Base-by-base conservation (phyloP, 176 grass and related monocot genomes). In the Eragrostis nindensis region DNA sequence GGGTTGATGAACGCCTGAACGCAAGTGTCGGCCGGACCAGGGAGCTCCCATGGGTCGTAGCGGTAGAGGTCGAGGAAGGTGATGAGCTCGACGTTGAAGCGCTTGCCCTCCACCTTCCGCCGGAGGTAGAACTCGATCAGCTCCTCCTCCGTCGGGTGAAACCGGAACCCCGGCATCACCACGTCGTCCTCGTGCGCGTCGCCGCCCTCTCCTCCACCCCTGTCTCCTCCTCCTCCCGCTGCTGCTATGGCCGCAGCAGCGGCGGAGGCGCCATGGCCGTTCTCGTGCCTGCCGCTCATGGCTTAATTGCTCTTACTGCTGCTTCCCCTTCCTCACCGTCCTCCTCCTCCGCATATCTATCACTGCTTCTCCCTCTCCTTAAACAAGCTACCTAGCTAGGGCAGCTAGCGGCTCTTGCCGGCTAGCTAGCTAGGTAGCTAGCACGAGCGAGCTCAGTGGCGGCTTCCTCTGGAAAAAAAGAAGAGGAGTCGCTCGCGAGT, bases 81-180 rank as follows among this genome's bases (percentile, higher is more conserved):
- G 79, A 99, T 99, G 76, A 99, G 87, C 52, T 99, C 97, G 61
- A 96, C 82, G 76, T 99, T 96, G 97, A 99, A 96, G 85, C 86
- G 89, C 76, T 92, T 96, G 77, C 97, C 97, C 64, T 99, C 97
- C 54, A 99, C 92, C 86, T 94, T 99, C 21, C 97, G 86, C 1
- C 93, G 69, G 80, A 99, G 91, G 83, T 99, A 99, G 88, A 99
- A 99, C 38, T 99, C 96, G 91, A 99, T 99, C 44, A 99, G 83
- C 91, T 99, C 96, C 88, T 99, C 96, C 86, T 99, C 96, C 25
- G 96, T 99, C 11, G 96, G 96, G 84, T 99, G 96, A 83, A 99
- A 99, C 60, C 96, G 86, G 76, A 99, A 99, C 12, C 96, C 96
- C 12, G 96, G 96, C 96, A 99, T 99, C 42, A 99, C 79, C 2